Conservation (phyloP, 2,329 filamentous ascomycete genomes). For the Chrysoporthe austroafricana region DNA sequence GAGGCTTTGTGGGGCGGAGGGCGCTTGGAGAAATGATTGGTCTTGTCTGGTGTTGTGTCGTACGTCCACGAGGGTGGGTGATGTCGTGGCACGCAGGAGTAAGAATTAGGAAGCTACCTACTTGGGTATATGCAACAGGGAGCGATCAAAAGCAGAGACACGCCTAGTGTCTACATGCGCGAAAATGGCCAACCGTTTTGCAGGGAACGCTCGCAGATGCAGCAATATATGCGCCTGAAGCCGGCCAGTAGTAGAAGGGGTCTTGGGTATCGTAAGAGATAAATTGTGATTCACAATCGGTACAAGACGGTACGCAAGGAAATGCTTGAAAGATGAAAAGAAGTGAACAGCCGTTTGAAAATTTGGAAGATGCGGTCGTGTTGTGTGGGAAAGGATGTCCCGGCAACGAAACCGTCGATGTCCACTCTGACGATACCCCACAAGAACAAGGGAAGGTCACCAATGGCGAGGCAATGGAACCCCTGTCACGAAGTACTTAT, state of each 20-base stretch:
- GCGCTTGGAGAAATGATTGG: conserved; percentile 22
- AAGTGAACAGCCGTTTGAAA: conserved; percentile 14
- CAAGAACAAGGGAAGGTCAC: conserved; percentile 5
- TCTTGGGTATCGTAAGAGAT: conserved; percentile 12
- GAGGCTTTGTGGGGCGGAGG: conserved; percentile 25
- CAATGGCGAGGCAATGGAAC: conserved; percentile 3
- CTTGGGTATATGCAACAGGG: conserved; percentile 19
- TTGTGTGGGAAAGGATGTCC: conserved; percentile 27
- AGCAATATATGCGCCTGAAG: conserved; percentile 12
- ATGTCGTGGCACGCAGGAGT: conserved; percentile 29
- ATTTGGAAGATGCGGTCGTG: conserved; percentile 17
- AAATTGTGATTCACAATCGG: conserved; percentile 15
- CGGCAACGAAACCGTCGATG: conserved; percentile 16
- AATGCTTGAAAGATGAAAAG: conserved; percentile 21
- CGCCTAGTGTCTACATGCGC: conserved; percentile 23
- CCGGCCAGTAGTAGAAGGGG: conserved; percentile 8
- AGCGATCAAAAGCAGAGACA: conserved; percentile 22
- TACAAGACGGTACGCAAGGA: conserved; percentile 23
- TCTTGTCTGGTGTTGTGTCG: conserved; percentile 23
- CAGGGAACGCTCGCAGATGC: conserved; percentile 9
- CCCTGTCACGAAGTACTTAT: conserved; percentile 1
- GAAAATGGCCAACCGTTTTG: conserved; percentile 17
- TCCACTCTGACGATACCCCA: conserved; percentile 8
- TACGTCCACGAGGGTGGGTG: conserved; percentile 26
- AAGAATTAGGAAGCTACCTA: conserved; percentile 25